A percentile compares a stretch with the other conserved stretches of the same genome.
Conservation (phyloP, 1,139 yeast genomes). For the Taphrina pruni region DNA sequence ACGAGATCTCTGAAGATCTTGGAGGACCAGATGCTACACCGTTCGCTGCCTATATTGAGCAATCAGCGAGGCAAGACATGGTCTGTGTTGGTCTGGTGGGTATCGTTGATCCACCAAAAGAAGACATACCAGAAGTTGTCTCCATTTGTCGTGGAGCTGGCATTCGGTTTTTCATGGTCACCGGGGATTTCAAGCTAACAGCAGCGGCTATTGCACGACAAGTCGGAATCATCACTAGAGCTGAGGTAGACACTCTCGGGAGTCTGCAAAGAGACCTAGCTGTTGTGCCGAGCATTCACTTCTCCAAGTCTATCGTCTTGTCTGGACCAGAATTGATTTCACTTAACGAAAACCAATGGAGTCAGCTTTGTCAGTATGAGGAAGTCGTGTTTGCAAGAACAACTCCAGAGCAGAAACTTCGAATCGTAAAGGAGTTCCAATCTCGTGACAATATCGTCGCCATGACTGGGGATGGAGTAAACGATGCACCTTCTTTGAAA, state of each 20-base stretch:
- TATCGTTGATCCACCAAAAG: constrained; percentile 61
- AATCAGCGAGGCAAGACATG: constrained; percentile 45
- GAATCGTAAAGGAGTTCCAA: constrained; percentile 60
- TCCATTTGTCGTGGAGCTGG: constrained; percentile 58
- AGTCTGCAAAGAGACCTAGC: constrained; percentile 48
- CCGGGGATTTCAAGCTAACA: constrained; percentile 63
- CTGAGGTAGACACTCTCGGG: constrained; percentile 44
- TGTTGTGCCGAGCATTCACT: constrained; percentile 46
- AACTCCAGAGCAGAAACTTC: constrained; percentile 62
- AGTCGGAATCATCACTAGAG: constrained; percentile 55
- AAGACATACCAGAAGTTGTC: constrained; percentile 56
- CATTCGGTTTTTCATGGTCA: constrained; percentile 60
- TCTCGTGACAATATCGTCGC: constrained; percentile 61
- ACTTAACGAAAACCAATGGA: constrained; percentile 58
- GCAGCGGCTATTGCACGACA: constrained; percentile 61
- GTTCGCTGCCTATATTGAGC: constrained; percentile 45
- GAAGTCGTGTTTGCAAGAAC: constrained; percentile 62
- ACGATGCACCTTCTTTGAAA: constrained; percentile 79
- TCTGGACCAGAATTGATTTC: constrained; percentile 55
- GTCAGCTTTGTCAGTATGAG: constrained; percentile 52
- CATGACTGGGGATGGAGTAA: constrained; percentile 83
- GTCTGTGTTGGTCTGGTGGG: constrained; percentile 58
- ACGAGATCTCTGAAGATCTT: constrained; percentile 18
- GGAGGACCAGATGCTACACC: constrained; percentile 23
- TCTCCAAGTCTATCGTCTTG: constrained; percentile 51